Conservation (phyloP, 805 yeast species). For the Tetrapisispora iriomotensis region DNA sequence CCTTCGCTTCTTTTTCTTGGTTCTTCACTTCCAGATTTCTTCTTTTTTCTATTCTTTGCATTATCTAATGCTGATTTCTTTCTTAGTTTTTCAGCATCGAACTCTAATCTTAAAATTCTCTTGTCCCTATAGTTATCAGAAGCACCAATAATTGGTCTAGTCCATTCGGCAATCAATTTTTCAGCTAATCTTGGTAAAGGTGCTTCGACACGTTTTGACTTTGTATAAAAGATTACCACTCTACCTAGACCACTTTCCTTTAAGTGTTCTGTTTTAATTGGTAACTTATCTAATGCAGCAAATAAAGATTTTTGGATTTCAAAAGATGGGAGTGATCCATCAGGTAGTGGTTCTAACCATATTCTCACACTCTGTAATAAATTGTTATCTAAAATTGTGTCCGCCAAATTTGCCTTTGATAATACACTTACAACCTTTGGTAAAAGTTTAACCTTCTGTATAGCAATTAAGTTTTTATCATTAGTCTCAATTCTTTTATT, state of each 20-base stretch:
- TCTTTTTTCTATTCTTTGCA: slow-evolving; percentile 27
- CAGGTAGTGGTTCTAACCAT: slow-evolving; percentile 98
- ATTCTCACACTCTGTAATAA: slow-evolving; percentile 84
- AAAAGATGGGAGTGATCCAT: slow-evolving; percentile 94
- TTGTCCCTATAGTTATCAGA: slow-evolving; percentile 90
- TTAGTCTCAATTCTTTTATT: slow-evolving; percentile 36
- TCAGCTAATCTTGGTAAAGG: slow-evolving; percentile 82
- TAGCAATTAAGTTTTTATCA: slow-evolving; percentile 32
- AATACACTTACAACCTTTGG: slow-evolving; percentile 69
- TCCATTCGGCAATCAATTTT: slow-evolving; percentile 91
- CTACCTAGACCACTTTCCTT: slow-evolving; percentile 93
- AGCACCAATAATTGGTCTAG: slow-evolving; percentile 93
- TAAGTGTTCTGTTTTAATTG: slow-evolving; percentile 90
- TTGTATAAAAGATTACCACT: slow-evolving; percentile 85
- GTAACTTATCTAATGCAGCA: slow-evolving; percentile 61
- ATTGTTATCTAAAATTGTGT: slow-evolving; percentile 88
- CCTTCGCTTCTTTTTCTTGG: slow-evolving; percentile 13
- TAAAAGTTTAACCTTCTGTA: slow-evolving; percentile 62
- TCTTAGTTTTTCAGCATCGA: slow-evolving; percentile 48
- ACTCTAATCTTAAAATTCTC: slow-evolving; percentile 56
- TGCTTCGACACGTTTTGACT: slow-evolving; percentile 82
- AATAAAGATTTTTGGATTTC: slow-evolving; percentile 88
- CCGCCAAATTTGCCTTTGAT: slow-evolving; percentile 76
- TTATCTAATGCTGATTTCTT: slow-evolving; percentile 27
- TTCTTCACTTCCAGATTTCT: slow-evolving; percentile 9